Evolutionary conservation across 169 alveolate genomes (phyloP).

Genomic region (Fabrea salina): DNA sequence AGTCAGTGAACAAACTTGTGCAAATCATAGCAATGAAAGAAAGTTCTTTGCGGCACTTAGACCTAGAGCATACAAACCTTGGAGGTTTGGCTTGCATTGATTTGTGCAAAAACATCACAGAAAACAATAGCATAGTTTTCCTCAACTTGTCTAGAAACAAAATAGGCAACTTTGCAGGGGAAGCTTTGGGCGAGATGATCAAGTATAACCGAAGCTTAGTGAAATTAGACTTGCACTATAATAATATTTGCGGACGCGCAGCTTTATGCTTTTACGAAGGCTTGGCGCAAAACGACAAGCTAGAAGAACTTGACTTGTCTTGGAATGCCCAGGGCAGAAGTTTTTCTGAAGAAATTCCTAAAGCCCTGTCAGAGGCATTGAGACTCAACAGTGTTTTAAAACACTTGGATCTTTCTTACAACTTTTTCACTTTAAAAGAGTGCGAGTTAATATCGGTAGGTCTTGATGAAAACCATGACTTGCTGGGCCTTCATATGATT

Average conservation of each 20-base stretch:
- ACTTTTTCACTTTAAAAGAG: background rate
- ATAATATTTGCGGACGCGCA: background rate
- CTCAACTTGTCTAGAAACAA: conserved; percentile 8
- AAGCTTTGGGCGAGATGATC: background rate
- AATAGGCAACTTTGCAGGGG: background rate
- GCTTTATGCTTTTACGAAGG: background rate
- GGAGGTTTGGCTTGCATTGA: background rate
- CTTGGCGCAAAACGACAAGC: background rate
- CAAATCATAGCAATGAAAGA: background rate
- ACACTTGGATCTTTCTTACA: conserved; percentile 11
- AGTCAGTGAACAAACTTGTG: background rate
- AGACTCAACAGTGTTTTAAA: background rate
- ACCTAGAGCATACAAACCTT: background rate
- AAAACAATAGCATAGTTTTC: background rate
- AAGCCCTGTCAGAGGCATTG: background rate
- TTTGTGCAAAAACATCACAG: background rate
- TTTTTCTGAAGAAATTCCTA: background rate
- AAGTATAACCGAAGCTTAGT: background rate
- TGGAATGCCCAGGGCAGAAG: conserved; percentile 26
- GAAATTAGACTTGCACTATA: conserved; percentile 13
- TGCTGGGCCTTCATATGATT: conserved; percentile 19
- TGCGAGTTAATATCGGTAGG: conserved; percentile 12
- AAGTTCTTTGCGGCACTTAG: background rate
- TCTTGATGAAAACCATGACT: background rate
- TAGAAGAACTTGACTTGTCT: conserved; percentile 12